Percentiles rank a stretch among this genome's conserved stretches.
These are phyloP conservation scores for Mycena latifolia DNA, from an alignment of 768 basidiomycete genomes.

Conservation along the genomic window DNA sequence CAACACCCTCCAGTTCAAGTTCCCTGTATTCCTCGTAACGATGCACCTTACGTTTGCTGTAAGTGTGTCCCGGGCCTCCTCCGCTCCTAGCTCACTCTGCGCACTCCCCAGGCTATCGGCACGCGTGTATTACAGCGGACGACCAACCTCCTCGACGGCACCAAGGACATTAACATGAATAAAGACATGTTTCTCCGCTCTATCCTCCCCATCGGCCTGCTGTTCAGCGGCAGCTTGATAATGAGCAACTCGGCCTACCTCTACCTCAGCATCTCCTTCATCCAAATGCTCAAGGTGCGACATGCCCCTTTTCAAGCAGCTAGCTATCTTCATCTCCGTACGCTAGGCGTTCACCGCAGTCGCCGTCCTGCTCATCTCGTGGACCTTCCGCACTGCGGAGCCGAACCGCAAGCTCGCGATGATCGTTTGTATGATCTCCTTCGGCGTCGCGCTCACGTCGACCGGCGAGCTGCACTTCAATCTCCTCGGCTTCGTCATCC, in stretches of 20 bases:
- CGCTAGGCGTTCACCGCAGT: conserved; percentile 72
- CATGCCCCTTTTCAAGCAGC: conserved; percentile 39
- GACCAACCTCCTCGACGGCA: conserved; percentile 83
- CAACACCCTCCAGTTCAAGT: conserved; percentile 86
- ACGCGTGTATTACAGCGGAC: conserved; percentile 88
- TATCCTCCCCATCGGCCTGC: conserved; percentile 92
- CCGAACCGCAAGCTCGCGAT: conserved; percentile 83
- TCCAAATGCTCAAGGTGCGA: conserved; percentile 94
- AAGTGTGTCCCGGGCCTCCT: conserved; percentile 79
- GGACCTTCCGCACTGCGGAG: conserved; percentile 86
- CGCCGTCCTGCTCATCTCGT: conserved; percentile 94
- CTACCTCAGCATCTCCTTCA: conserved; percentile 93
- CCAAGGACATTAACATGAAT: conserved; percentile 83
- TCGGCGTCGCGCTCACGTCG: conserved; percentile 90
- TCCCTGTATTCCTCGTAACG: conserved; percentile 93
- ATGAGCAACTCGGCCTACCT: conserved; percentile 93
- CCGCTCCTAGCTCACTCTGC: conserved; percentile 85
- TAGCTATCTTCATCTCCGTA: conserved; percentile 54
- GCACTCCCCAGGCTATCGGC: conserved; percentile 74
- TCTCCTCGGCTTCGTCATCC: conserved; percentile 82
- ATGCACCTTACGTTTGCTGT: conserved; percentile 69
- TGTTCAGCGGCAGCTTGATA: conserved; percentile 90
- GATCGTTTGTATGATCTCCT: conserved; percentile 93
- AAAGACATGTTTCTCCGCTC: conserved; percentile 83
- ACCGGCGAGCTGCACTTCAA: conserved; percentile 91